phyloP scores from a whole-genome alignment of 495 filamentous ascomycete genomes.

The Xylaria grammica region DNA sequence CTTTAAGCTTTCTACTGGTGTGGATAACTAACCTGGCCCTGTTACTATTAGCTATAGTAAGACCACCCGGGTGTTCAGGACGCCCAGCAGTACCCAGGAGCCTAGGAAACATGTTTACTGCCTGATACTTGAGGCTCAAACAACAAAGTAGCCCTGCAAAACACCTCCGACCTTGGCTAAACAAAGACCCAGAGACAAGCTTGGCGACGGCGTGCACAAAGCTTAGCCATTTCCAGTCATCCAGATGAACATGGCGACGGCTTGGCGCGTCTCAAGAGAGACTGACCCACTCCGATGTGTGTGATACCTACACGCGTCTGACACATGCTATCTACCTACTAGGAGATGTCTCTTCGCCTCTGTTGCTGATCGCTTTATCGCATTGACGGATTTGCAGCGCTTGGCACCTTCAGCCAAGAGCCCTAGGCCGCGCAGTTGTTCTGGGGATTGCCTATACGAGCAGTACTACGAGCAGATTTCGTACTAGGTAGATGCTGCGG shows the following conservation, averaged over 20 bases:
- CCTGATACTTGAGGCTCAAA: not conserved
- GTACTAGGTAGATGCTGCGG: slow-evolving; percentile 1
- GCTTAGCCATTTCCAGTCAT: not conserved
- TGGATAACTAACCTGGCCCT: too few relatives aligned
- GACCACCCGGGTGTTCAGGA: too few relatives aligned
- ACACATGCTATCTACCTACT: slow-evolving; percentile 32
- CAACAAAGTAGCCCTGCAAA: slow-evolving; percentile 7
- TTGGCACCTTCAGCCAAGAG: slow-evolving; percentile 41
- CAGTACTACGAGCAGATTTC: slow-evolving; percentile 26
- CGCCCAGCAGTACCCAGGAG: too few relatives aligned
- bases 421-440: slow-evolving; percentile 20
- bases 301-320: slow-evolving; percentile 31
- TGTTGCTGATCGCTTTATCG: slow-evolving; percentile 14
- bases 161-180: slow-evolving; percentile 12
- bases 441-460: too few relatives aligned
- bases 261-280: slow-evolving; percentile 50
- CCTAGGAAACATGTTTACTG: not conserved
- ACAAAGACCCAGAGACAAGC: not conserved
- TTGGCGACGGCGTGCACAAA: not conserved
- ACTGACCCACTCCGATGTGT: slow-evolving; percentile 33
- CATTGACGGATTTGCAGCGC: slow-evolving; percentile 33
- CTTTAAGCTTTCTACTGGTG: not conserved
- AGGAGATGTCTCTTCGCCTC: slow-evolving; percentile 22
- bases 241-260: slow-evolving; percentile 37
- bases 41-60: too few relatives aligned